Conservation (phyloP, 352 stramenopile species). For the Phytophthora citricola region DNA sequence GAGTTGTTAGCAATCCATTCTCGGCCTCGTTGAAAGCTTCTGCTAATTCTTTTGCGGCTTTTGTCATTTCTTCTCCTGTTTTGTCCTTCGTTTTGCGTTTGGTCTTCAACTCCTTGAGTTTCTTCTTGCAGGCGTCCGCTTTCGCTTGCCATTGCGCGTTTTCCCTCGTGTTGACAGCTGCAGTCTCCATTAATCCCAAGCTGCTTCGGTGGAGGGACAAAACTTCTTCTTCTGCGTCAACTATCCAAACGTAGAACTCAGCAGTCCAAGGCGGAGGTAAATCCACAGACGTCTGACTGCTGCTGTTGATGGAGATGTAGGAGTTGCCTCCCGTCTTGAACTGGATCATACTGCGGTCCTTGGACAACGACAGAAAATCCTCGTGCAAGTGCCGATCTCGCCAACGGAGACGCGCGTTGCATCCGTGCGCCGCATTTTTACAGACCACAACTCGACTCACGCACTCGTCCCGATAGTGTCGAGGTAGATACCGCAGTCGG, state of each 20-base stretch:
- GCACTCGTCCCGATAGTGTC: conserved; percentile 56
- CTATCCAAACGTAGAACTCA: conserved; percentile 73
- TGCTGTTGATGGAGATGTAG: conserved; percentile 50
- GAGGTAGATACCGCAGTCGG: conserved; percentile 42
- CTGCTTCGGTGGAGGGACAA: conserved; percentile 50
- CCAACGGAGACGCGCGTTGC: conserved; percentile 60
- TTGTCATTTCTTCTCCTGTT: conserved; percentile 31
- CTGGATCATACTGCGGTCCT: conserved; percentile 54
- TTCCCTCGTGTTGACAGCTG: conserved; percentile 45
- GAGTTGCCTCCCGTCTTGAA: conserved; percentile 56
- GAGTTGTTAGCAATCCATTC: conserved; percentile 37
- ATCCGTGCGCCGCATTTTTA: conserved; percentile 75
- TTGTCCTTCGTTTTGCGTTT: conserved; percentile 36
- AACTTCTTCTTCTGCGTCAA: conserved; percentile 57
- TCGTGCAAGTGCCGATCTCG: conserved; percentile 77
- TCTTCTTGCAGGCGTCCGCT: conserved; percentile 56
- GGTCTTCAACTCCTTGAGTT: conserved; percentile 57
- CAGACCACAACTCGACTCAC: conserved; percentile 70
- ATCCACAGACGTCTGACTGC: conserved; percentile 31
- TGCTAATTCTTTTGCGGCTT: conserved; percentile 53
- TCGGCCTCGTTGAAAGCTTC: conserved; percentile 64
- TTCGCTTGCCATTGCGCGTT: conserved; percentile 49
- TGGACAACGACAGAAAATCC: conserved; percentile 56
- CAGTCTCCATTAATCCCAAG: conserved; percentile 47
- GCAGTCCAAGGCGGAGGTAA: conserved; percentile 71